These are phyloP conservation scores for Diaporthe eres DNA, from an alignment of 2,329 filamentous ascomycete species.

Conservation along the genomic window DNA sequence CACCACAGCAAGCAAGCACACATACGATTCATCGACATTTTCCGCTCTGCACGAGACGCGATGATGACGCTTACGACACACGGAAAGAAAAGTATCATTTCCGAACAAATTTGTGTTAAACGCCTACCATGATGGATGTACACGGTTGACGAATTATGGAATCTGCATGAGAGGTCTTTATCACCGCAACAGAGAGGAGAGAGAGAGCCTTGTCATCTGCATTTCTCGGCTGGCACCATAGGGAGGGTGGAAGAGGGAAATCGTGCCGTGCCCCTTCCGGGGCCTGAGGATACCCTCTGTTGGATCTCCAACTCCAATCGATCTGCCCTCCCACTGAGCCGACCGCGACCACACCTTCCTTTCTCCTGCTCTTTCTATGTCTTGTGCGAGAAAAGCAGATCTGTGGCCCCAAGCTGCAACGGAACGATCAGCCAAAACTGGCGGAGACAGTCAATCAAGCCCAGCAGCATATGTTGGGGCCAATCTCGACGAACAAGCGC, in stretches of 20 bases:
- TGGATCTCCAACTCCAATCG: neutral
- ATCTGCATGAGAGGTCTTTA: slow-evolving; percentile 45
- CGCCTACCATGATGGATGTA: slow-evolving; percentile 64
- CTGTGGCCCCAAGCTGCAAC: neutral
- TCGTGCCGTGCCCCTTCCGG: neutral
- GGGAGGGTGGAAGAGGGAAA: neutral
- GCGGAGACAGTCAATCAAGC: neutral
- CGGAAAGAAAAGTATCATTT: slow-evolving; percentile 29
- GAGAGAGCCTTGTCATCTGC: slow-evolving; percentile 34
- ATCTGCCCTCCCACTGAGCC: neutral
- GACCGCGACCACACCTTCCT: slow-evolving; percentile 13
- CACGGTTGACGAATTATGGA: slow-evolving; percentile 70
- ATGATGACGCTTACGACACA: slow-evolving; percentile 44
- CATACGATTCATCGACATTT: slow-evolving; percentile 41
- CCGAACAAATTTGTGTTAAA: slow-evolving; percentile 31
- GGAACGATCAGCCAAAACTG: neutral
- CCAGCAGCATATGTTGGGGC: neutral
- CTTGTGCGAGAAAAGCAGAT: neutral
- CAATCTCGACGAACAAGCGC: neutral
- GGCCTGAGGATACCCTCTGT: neutral
- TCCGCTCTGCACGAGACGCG: slow-evolving; percentile 39
- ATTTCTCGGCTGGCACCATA: slow-evolving; percentile 33
- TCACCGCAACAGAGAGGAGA: slow-evolving; percentile 39
- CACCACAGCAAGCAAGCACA: slow-evolving; percentile 39
- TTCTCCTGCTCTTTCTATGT: slow-evolving; percentile 13